Evolutionary conservation across 345 rosid species (phyloP).

Genomic region (Corymbia maculata): DNA sequence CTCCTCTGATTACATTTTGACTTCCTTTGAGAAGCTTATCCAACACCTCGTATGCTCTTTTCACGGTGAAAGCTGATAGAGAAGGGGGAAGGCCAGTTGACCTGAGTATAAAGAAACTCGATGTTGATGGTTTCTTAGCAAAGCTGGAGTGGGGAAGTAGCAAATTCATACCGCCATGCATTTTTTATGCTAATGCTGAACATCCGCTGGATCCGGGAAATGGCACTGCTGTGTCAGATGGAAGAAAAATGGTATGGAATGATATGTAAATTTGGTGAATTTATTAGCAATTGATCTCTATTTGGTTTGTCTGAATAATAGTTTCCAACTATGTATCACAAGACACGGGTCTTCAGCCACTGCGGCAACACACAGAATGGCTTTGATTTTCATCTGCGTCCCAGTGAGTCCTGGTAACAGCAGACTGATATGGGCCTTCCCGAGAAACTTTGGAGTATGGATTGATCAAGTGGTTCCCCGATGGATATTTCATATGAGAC

Average conservation of each 20-base stretch:
- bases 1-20: background rate
- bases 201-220: constrained; percentile 22
- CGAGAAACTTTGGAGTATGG: constrained; percentile 58
- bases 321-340: background rate
- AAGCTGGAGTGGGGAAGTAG: constrained; percentile 51
- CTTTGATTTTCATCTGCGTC: constrained; percentile 64
- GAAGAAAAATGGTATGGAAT: constrained; percentile 24
- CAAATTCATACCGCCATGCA: constrained; percentile 61
- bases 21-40: background rate
- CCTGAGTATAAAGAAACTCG: constrained; percentile 34
- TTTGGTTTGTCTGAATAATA: background rate
- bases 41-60: background rate
- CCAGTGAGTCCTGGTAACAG: constrained; percentile 89
- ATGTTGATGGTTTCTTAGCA: constrained; percentile 38
- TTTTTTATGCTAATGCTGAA: constrained; percentile 37
- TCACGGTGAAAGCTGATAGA: constrained; percentile 60
- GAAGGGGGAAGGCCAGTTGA: constrained; percentile 86
- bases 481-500: constrained; percentile 77
- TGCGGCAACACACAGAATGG: constrained; percentile 8
- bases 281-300: background rate
- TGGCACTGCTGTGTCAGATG: constrained; percentile 27
- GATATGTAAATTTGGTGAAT: background rate
- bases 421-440: constrained; percentile 73
- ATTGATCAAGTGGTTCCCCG: constrained; percentile 69
- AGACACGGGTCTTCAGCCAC: background rate